phyloP scores from a whole-genome alignment of 2,329 filamentous ascomycete species.

The Aplosporella prunicola region DNA sequence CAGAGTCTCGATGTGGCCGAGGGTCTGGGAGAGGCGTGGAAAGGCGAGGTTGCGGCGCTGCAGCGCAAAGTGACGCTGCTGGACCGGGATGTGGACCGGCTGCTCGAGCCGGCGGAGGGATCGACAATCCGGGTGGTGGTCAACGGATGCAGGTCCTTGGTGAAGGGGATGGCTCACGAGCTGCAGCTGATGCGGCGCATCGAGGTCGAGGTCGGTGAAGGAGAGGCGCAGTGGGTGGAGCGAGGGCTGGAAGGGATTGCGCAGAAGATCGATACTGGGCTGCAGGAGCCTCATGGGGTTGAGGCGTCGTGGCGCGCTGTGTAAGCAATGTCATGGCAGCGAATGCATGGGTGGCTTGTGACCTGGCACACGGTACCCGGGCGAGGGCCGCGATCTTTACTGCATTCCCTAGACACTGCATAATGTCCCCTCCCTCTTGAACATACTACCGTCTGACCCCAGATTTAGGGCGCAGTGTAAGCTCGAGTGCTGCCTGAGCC shows the following conservation, averaged over 20 bases:
- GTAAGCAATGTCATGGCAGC: not conserved
- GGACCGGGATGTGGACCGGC: conserved; percentile 22
- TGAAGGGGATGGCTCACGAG: conserved; percentile 25
- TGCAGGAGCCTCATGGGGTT: too few species aligned
- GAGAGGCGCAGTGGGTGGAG: conserved; percentile 29
- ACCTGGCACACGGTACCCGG: too few species aligned
- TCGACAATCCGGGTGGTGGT: conserved; percentile 27
- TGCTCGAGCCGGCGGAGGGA: conserved; percentile 20
- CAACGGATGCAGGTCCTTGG: conserved; percentile 20
- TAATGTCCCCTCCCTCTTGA: too few species aligned
- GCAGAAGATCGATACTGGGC: not conserved
- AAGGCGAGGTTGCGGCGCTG: conserved; percentile 24
- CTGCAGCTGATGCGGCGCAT: conserved; percentile 25
- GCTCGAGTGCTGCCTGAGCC: too few species aligned
- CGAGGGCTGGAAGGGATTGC: conserved; percentile 1
- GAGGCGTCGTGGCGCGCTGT: not conserved
- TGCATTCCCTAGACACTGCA: too few species aligned
- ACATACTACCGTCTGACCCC: too few species aligned
- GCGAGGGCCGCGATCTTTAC: too few species aligned
- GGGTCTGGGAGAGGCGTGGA: conserved; percentile 26
- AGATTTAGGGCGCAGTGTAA: too few species aligned
- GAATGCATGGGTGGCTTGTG: too few species aligned
- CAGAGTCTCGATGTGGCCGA: conserved; percentile 14
- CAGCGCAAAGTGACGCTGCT: conserved; percentile 25
- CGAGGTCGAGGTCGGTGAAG: conserved; percentile 21